Percentiles rank a stretch among this genome's conserved stretches.
Conservation (phyloP, 2,329 filamentous ascomycete species). For the Verticillium albo-atrum region DNA sequence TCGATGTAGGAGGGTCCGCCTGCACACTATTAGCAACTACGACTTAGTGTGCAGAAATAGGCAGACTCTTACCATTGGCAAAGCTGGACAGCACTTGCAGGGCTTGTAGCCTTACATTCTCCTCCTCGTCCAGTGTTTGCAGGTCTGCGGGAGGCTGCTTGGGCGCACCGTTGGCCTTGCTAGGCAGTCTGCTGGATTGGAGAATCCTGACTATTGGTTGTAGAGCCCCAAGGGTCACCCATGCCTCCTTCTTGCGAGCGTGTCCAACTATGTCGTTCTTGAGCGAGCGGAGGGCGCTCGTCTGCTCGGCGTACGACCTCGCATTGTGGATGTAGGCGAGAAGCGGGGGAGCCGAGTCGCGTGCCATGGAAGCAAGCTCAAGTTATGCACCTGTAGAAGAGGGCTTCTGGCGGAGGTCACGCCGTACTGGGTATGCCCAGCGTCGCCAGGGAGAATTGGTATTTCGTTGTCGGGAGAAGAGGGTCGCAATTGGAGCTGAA, state of each 20-base stretch:
- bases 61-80: constrained; percentile 62
- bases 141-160: constrained; percentile 20
- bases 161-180: constrained; percentile 31
- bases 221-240: constrained; percentile 66
- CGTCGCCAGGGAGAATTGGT: background rate
- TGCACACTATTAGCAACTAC: constrained; percentile 27
- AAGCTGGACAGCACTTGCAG: constrained; percentile 81
- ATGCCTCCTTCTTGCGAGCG: constrained; percentile 77
- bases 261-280: constrained; percentile 93
- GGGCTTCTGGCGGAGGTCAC: background rate
- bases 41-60: background rate
- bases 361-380: constrained; percentile 43
- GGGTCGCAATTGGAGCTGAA: background rate
- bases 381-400: background rate
- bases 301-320: constrained; percentile 45
- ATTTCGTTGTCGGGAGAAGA: background rate
- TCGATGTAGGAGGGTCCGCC: constrained; percentile 75
- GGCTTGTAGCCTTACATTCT: constrained; percentile 70
- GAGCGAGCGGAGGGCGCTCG: constrained; percentile 62
- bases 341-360: constrained; percentile 46
- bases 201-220: constrained; percentile 49
- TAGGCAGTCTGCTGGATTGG: constrained; percentile 24
- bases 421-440: background rate
- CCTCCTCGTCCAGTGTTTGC: constrained; percentile 51
- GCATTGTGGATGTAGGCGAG: constrained; percentile 54